Evolutionary conservation across 1,284 basidiomycete species (phyloP), one percentile per base, ranked within the genome.

Genomic region (Cutaneotrichosporon cavernicola): DNA sequence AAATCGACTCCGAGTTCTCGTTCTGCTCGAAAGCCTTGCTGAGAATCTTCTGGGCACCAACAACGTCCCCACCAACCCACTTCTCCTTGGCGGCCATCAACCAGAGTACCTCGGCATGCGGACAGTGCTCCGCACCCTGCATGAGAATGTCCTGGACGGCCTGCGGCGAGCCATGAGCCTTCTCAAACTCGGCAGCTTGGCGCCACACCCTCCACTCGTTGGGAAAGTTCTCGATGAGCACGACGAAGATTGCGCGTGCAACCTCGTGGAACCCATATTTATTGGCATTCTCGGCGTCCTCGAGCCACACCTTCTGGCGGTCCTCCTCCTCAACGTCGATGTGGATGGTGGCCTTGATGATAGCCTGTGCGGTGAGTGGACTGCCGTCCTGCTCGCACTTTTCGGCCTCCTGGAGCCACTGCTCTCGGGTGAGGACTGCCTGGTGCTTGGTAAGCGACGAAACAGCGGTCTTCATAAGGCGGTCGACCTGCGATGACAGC

Each of bases 311-410:
- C 63, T 89, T 89, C 62, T 90, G 81, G 53, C 90, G 83, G 76
- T 98, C 95, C 76, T 97, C 93, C 74, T 97, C 94, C 71, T 98
- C 96, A 6, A 98, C 81, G 56, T 97, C 96, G 84, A 97, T 89
- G 21, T 89, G 87, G n/a, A 98, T 85, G 1, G 94, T 96, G 1
- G 94, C 94, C 79, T 95, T 97, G 66, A 99, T 85, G 71, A 99
- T 98, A 4, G 93, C 95, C 76, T 95, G 91, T 69, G 90, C 92
- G 4, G 94, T 97, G 69, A 91, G 79, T 2, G 88, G 87, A 26
- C 89, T 90, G 1, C 91, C 92, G 67, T 98, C 92, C 8, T 80
- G 81, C 80, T 99, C 97, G 72, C 92, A 96, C 64, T 86, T 85
- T 77, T 98, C 95, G 0, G 96, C 96, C 80, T 98, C 94, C 74